Base-by-base conservation (phyloP, 257 asterid species). In the Handroanthus guayacan region DNA sequence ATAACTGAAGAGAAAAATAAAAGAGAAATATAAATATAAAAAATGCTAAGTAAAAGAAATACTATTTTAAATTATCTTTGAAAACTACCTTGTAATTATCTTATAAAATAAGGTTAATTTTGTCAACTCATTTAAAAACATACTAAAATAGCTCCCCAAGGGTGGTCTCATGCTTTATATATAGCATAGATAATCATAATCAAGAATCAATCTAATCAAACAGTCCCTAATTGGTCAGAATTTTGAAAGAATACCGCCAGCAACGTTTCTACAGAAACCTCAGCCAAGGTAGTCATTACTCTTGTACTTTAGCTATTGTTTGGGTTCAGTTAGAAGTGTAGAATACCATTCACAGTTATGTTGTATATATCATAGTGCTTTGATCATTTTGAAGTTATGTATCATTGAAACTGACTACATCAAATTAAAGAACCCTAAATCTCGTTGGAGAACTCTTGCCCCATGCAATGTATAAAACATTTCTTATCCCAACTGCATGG, bases 211-310 rank as follows among this genome's bases (percentile, higher is more conserved):
- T 51, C 56, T 51, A 51, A 51, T 3, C 8, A 51, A 44, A 44
- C 50, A 44, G 50, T 2, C 50, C 18, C 56, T 51, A 51, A 51
- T 5, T 51, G 56, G 56, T 51, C 56, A 51, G 56, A 5, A 18
- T n/a, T 10, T 18, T 58, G 14, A 10, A 4, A 58, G 7, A 37
- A 69, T 51, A 50, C 34, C 3, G 51, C 56, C 16, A 44, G 38
- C 37, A 51, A 5, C 34, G 74, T 64, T 43, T 47, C 57, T 14
- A 62, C 45, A 62, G 37, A 70, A 77, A 37, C 54, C 74, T 39
- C 81, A 51, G 9, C 50, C 36, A 44, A 71, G 34, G 64, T 61
- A n/a, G 20, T 68, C 37, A 11, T 51, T 67, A 45, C 68, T 76
- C 75, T 10, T 3, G 9, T 57, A 17, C 13, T 71, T 56, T 41